phyloP scores from a whole-genome alignment of 2,329 filamentous ascomycete genomes.

The Neocucurbitaria cava region DNA sequence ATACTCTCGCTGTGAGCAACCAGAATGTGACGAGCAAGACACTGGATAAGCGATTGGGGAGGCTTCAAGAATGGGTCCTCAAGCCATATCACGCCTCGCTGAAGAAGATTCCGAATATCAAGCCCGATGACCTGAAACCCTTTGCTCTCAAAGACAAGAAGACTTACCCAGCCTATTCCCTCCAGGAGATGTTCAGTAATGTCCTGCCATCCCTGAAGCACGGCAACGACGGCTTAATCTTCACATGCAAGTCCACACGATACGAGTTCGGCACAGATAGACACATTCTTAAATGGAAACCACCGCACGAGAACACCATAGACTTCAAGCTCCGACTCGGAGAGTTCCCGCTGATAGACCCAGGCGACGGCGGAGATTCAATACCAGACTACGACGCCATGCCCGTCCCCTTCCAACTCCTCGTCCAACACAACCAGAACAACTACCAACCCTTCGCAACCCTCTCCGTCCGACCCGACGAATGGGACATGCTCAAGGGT shows the following conservation, averaged over 20 bases:
- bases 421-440: slow-evolving; percentile 70
- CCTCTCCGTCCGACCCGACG: slow-evolving; percentile 73
- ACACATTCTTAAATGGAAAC: slow-evolving; percentile 98
- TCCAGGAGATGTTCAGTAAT: slow-evolving; percentile 79
- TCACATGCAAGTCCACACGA: slow-evolving; percentile 87
- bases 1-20: slow-evolving; percentile 83
- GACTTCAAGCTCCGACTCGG: slow-evolving; percentile 82
- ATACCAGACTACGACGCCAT: slow-evolving; percentile 79
- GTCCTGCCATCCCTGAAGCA: slow-evolving; percentile 85
- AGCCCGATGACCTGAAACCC: slow-evolving; percentile 57
- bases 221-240: slow-evolving; percentile 96
- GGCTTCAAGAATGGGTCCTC: slow-evolving; percentile 80
- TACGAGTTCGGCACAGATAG: slow-evolving; percentile 92
- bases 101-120: slow-evolving; percentile 60
- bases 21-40: slow-evolving; percentile 78
- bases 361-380: slow-evolving; percentile 70
- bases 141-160: slow-evolving; percentile 88
- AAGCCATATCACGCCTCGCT: slow-evolving; percentile 72
- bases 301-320: slow-evolving; percentile 90
- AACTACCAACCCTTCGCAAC: slow-evolving; percentile 69
- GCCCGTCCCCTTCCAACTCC: slow-evolving; percentile 72
- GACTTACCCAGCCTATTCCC: slow-evolving; percentile 87
- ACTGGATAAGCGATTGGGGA: slow-evolving; percentile 86
- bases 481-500: slow-evolving; percentile 84
- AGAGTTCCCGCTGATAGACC: slow-evolving; percentile 74